Evolutionary conservation across 1,284 basidiomycete species (phyloP), one percentile per base, ranked within the genome.

Genomic region (Cryptococcus floricola): DNA sequence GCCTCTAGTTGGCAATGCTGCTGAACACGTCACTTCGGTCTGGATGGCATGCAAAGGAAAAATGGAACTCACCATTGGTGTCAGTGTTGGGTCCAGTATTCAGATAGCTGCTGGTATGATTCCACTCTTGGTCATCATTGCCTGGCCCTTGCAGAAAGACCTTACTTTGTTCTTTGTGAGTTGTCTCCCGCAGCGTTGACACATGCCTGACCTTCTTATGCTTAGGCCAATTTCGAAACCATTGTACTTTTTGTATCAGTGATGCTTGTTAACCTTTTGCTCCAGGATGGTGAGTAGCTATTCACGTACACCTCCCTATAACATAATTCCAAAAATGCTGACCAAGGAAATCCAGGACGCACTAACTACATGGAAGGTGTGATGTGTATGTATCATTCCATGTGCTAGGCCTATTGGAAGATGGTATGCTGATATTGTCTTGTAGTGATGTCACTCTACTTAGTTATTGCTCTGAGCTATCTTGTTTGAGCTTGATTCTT

Each of bases 91-190:
- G 13, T 89, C 87, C 60, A 89, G 87, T 5, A 95, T 97, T 61
- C 91, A 93, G 87, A 92, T 94, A 65, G 87, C 91, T 0, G 82
- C 88, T 2, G 90, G 93, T 62, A 89, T 93, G 54, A 82, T 94
- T 23, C 91, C 91, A 1, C 77, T 92, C 28, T 80, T 94, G 52
- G 89, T 93, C 50, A 83, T 91, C 59, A 79, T 91, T 59, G 89
- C 88, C 19, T 91, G 88, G 89, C 81, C 83, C 14, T 82, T 89
- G 34, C 81, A 82, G 52, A 87, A 90, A 70, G 82, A 89, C 57
- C 79, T 96, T 44, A 93, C 89, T 0, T 80, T 94, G 25, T 89
- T 86, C 81, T 92, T 92, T 66, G 84, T 84, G 52, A 64, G 66
- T 60, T n/a, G 12, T 18, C 42, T 25, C 3, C 12, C 19, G 3